Evolutionary conservation across 75 land plant genomes (phyloP).

Genomic region (Cryptomeria japonica): DNA sequence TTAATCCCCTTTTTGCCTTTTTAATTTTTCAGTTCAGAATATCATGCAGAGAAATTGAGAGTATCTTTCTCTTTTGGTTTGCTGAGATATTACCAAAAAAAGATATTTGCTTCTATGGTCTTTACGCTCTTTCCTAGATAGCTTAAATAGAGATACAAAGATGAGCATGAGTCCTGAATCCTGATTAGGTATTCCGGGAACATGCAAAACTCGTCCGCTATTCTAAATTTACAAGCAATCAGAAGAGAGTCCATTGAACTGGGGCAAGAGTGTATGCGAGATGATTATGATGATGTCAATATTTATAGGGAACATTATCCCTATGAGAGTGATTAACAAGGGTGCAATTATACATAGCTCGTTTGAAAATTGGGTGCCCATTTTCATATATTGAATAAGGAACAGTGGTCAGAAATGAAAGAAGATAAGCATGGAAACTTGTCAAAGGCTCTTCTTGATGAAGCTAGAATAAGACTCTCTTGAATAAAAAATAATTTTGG

Average conservation of each 20-base stretch:
- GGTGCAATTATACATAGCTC: neutral
- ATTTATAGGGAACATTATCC: neutral
- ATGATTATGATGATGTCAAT: neutral
- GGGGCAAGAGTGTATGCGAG: neutral
- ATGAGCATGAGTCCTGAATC: neutral
- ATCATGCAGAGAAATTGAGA: too few species aligned
- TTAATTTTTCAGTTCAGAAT: too few species aligned
- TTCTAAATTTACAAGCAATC: neutral
- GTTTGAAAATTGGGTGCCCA: neutral
- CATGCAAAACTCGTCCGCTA: neutral
- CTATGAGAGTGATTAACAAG: neutral
- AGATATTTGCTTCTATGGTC: too few species aligned
- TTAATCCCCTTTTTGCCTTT: too few species aligned
- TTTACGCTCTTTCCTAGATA: too few species aligned
- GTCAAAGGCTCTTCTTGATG: neutral
- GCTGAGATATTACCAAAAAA: too few species aligned
- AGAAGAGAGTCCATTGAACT: neutral
- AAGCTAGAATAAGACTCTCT: too few species aligned
- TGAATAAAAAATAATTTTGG: neutral
- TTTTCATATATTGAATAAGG: neutral
- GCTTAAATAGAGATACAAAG: too few species aligned
- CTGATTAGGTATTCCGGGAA: neutral
- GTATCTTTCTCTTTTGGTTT: too few species aligned
- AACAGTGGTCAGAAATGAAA: neutral
- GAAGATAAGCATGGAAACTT: neutral